Percentiles rank a stretch among this genome's conserved stretches.
phyloP scores from a whole-genome alignment of 2,329 filamentous ascomycete genomes.

The Penicillium decumbens region DNA sequence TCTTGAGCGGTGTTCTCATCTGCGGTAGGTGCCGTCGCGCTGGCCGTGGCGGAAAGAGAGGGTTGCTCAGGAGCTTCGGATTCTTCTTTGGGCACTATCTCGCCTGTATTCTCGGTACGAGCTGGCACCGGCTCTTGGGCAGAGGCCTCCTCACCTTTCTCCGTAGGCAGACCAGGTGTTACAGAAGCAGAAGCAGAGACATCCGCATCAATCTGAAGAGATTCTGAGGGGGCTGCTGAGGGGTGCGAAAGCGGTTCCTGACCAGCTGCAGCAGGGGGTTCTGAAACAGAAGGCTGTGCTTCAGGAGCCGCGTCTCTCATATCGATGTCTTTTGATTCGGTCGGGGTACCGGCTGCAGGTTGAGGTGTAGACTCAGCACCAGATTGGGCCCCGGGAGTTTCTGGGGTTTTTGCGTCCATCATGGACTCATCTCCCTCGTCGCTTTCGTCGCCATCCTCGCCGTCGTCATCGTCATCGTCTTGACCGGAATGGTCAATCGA shows the following conservation, averaged over 20 bases:
- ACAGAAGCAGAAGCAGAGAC: constrained; percentile 7
- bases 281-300: constrained; percentile 4
- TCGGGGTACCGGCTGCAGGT: constrained; percentile 10
- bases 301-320: constrained; percentile 18
- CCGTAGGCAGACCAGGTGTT: neutral
- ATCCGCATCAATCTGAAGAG: constrained; percentile 1
- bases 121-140: constrained; percentile 1
- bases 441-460: constrained; percentile 48
- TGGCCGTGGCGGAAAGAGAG: neutral
- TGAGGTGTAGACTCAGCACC: constrained; percentile 19
- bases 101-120: neutral
- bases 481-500: constrained; percentile 43
- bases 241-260: constrained; percentile 1
- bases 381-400: constrained; percentile 31
- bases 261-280: constrained; percentile 2
- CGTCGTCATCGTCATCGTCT: constrained; percentile 47
- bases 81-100: constrained; percentile 4
- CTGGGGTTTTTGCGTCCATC: constrained; percentile 44
- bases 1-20: neutral
- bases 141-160: constrained; percentile 1
- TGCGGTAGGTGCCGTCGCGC: neutral
- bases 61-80: constrained; percentile 3
- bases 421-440: constrained; percentile 51
- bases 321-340: constrained; percentile 19
- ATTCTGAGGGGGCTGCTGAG: neutral